Conservation (phyloP, 2,329 filamentous ascomycete genomes). For the Microdochium nivale region DNA sequence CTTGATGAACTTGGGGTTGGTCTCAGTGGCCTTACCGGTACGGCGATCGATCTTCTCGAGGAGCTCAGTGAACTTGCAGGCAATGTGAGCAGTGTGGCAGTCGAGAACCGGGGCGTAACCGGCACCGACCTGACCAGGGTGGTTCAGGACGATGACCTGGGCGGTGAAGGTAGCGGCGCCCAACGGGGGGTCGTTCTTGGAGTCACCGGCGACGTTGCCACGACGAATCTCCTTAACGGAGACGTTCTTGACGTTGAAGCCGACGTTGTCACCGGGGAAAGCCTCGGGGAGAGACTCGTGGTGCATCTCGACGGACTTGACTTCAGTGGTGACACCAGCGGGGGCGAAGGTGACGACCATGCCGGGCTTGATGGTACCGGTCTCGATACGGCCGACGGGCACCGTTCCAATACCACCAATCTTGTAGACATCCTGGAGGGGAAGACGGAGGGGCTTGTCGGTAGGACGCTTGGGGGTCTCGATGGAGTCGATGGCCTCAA, state of each 20-base stretch:
- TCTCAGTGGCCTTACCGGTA: slow-evolving; percentile 96
- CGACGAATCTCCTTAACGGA: slow-evolving; percentile 99
- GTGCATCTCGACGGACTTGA: slow-evolving; percentile 99
- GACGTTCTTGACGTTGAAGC: slow-evolving; percentile 99
- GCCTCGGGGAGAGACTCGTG: slow-evolving; percentile 97
- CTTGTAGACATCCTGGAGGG: slow-evolving; percentile 99
- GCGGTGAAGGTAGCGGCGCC: slow-evolving; percentile 93
- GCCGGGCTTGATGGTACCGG: slow-evolving; percentile 84
- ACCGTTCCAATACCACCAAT: slow-evolving; percentile 99
- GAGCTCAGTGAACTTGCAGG: slow-evolving; percentile 99
- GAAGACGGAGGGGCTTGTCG: slow-evolving; percentile 99
- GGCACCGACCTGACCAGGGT: slow-evolving; percentile 98
- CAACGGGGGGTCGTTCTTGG: slow-evolving; percentile 96
- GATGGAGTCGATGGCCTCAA: slow-evolving; percentile 97
- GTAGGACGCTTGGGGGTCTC: slow-evolving; percentile 86
- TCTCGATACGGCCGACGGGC: slow-evolving; percentile 99
- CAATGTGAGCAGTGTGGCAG: slow-evolving; percentile 99
- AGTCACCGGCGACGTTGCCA: slow-evolving; percentile 99
- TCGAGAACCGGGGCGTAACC: slow-evolving; percentile 99
- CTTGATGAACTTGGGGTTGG: slow-evolving; percentile 99
- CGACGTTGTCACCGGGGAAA: slow-evolving; percentile 98
- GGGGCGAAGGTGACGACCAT: slow-evolving; percentile 99
- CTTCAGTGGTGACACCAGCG: slow-evolving; percentile 99
- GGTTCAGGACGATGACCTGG: slow-evolving; percentile 99
- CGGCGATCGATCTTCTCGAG: slow-evolving; percentile 99